Evolutionary conservation across 768 basidiomycete genomes (phyloP).

Genomic region (Boletus fagicola): DNA sequence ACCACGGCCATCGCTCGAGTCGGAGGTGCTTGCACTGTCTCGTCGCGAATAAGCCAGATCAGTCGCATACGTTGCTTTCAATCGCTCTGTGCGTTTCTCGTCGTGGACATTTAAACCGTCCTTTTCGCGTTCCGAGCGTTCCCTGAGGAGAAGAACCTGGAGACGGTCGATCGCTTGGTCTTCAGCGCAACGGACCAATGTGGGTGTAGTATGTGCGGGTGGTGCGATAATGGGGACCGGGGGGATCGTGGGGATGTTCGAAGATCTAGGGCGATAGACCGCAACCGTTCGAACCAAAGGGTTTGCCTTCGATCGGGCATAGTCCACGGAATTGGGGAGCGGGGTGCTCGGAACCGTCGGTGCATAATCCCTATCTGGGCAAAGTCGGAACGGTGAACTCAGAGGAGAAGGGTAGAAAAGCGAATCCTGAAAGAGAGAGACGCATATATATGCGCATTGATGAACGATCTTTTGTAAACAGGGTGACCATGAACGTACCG

Average conservation of each 20-base stretch:
- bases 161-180: slow-evolving; percentile 47
- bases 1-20: slow-evolving; percentile 10
- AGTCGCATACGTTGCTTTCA: not conserved
- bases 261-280: slow-evolving; percentile 2
- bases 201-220: slow-evolving; percentile 36
- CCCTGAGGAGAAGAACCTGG: slow-evolving; percentile 40
- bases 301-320: slow-evolving; percentile 23
- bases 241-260: slow-evolving; percentile 7
- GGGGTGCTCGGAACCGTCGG: slow-evolving; percentile 30
- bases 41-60: slow-evolving; percentile 1
- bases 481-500: slow-evolving; percentile 1
- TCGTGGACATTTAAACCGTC: slow-evolving; percentile 33
- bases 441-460: slow-evolving; percentile 11
- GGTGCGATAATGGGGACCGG: slow-evolving; percentile 56
- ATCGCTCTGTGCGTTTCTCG: slow-evolving; percentile 8
- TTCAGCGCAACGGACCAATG: slow-evolving; percentile 29
- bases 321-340: slow-evolving; percentile 22
- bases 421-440: slow-evolving; percentile 7
- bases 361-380: slow-evolving; percentile 4
- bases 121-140: slow-evolving; percentile 34
- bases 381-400: not conserved
- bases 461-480: not conserved
- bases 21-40: slow-evolving; percentile 8
- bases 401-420: slow-evolving; percentile 6
- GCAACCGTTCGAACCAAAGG: slow-evolving; percentile 25